Evolutionary conservation across 2,329 filamentous ascomycete species (phyloP).

Genomic region (Arachnomyces sp.): DNA sequence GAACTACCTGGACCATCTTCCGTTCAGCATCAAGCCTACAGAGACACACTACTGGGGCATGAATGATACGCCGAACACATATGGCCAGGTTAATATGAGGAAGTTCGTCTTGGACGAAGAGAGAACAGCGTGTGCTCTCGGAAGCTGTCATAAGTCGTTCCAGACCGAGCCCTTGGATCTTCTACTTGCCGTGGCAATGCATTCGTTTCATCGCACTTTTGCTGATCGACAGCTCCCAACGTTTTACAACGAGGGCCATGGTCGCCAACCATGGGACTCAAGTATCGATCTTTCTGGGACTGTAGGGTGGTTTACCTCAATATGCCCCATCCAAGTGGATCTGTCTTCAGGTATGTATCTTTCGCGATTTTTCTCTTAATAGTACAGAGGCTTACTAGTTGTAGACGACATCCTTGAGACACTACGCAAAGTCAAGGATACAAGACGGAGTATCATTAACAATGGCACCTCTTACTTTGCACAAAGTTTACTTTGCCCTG

Average conservation of each 20-base stretch:
- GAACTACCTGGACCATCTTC: constrained; percentile 9
- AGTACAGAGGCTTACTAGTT: constrained; percentile 3
- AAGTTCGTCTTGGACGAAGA: constrained; percentile 25
- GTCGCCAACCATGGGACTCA: constrained; percentile 39
- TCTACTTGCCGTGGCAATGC: constrained; percentile 29
- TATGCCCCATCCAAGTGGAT: constrained; percentile 37
- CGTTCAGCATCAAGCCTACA: constrained; percentile 20
- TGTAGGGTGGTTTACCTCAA: constrained; percentile 46
- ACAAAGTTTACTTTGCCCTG: constrained; percentile 22
- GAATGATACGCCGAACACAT: constrained; percentile 21
- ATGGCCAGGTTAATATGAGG: constrained; percentile 29
- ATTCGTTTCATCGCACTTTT: constrained; percentile 40
- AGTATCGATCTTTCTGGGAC: constrained; percentile 43
- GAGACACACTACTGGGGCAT: constrained; percentile 31
- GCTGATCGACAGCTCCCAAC: constrained; percentile 32
- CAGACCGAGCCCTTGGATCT: constrained; percentile 31
- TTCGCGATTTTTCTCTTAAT: too few species aligned
- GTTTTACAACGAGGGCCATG: constrained; percentile 44
- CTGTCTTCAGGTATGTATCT: too few species aligned
- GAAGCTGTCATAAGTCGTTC: constrained; percentile 25
- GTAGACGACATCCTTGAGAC: constrained; percentile 23
- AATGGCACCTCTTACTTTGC: constrained; percentile 35
- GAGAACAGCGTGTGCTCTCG: constrained; percentile 22
- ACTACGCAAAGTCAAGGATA: constrained; percentile 31
- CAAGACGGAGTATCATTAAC: constrained; percentile 27